Percentiles rank a stretch among this genome's conserved stretches.
Conservation (phyloP, 768 basidiomycete genomes). For the Serendipita indica region DNA sequence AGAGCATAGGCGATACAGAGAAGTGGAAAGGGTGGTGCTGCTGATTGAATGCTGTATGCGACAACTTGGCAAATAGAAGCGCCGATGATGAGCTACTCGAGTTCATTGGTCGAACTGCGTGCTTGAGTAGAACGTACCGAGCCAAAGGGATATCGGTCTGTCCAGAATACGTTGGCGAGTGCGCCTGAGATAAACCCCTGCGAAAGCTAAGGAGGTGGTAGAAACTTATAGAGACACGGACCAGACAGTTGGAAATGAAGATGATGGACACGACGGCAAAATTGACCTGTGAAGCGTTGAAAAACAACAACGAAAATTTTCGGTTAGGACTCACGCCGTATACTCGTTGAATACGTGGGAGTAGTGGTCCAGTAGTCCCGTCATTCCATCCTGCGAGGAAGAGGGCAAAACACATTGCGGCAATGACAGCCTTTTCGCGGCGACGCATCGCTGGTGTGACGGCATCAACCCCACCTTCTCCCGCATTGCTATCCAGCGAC, state of each 20-base stretch:
- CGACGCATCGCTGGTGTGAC: conserved; percentile 1
- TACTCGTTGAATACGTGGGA: conserved; percentile 14
- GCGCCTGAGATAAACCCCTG: conserved; percentile 37
- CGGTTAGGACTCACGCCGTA: conserved; percentile 14
- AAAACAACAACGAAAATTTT: neutral
- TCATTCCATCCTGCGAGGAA: conserved; percentile 15
- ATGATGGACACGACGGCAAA: conserved; percentile 16
- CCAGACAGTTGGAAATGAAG: conserved; percentile 11
- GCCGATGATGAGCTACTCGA: conserved; percentile 26
- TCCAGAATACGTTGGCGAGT: conserved; percentile 32
- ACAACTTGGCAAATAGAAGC: conserved; percentile 20
- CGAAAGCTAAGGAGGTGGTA: no score
- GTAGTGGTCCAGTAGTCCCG: conserved; percentile 14
- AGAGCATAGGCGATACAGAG: neutral
- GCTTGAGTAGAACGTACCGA: conserved; percentile 24
- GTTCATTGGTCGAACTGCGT: neutral
- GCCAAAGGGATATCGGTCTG: conserved; percentile 33
- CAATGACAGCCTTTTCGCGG: neutral
- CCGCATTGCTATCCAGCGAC: no score
- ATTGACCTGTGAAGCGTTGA: conserved; percentile 9
- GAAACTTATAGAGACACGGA: neutral
- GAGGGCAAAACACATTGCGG: conserved; percentile 10
- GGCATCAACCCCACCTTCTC: neutral
- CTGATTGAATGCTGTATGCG: conserved; percentile 15
- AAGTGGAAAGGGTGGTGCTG: conserved; percentile 7